A percentile compares a stretch with the other conserved stretches of the same genome.
phyloP scores from a whole-genome alignment of 768 basidiomycete genomes.

The Jaapia argillacea region DNA sequence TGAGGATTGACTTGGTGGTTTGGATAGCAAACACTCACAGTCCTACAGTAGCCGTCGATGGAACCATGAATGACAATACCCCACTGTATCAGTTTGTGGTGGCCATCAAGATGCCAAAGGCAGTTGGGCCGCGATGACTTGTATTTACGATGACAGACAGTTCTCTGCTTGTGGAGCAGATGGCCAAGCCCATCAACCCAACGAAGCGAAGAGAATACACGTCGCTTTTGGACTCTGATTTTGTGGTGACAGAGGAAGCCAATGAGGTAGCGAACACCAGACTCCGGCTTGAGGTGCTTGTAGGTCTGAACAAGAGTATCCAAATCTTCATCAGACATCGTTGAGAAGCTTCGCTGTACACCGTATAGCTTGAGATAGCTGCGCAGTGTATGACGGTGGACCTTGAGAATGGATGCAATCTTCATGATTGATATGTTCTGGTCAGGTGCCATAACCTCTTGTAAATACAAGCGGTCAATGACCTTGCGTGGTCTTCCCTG shows the following conservation, averaged over 20 bases:
- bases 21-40: slow-evolving; percentile 11
- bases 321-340: slow-evolving; percentile 2
- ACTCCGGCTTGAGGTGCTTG: slow-evolving; percentile 11
- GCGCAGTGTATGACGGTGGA: slow-evolving; percentile 3
- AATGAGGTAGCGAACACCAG: slow-evolving; percentile 18
- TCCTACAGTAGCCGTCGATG: slow-evolving; percentile 28
- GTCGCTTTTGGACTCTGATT: slow-evolving; percentile 14
- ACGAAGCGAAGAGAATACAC: slow-evolving; percentile 8
- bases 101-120: slow-evolving; percentile 15
- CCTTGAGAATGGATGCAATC: background rate
- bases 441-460: background rate
- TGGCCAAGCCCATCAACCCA: background rate
- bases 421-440: background rate
- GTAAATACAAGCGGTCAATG: background rate
- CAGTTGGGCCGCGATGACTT: slow-evolving; percentile 8
- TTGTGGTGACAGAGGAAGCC: slow-evolving; percentile 18
- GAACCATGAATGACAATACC: slow-evolving; percentile 12
- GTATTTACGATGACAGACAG: slow-evolving; percentile 8
- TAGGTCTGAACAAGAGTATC: slow-evolving; percentile 7
- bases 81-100: slow-evolving; percentile 15
- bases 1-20: background rate
- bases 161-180: background rate
- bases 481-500: background rate
- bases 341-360: background rate
- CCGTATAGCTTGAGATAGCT: background rate